Conservation (phyloP, 257 asterid genomes). For the Forsythia suspensa region DNA sequence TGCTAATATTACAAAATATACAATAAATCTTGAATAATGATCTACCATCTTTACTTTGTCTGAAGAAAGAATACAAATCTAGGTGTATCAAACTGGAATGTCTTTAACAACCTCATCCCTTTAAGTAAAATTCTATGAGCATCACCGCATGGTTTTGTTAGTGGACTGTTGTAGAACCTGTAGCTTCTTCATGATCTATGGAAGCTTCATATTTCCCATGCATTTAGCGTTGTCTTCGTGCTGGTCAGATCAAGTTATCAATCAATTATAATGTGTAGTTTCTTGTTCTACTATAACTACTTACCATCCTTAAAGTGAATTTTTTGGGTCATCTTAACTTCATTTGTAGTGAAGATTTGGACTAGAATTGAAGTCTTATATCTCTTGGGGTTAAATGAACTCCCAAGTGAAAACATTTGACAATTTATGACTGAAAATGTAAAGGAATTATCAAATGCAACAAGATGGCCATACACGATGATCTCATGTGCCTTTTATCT, state of each 20-base stretch:
- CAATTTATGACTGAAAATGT: background rate
- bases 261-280: background rate
- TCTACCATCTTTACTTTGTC: background rate
- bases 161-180: background rate
- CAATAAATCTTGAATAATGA: background rate
- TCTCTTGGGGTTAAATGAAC: background rate
- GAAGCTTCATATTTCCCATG: background rate
- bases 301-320: background rate
- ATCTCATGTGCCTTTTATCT: background rate
- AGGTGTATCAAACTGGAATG: background rate
- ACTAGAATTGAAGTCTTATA: background rate
- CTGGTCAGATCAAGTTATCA: background rate
- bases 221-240: background rate
- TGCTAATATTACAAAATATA: background rate
- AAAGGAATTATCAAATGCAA: background rate
- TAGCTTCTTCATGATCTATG: background rate
- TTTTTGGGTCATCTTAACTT: background rate
- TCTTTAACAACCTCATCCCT: background rate
- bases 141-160: background rate
- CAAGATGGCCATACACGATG: background rate
- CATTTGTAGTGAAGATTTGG: background rate
- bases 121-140: background rate
- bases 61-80: background rate
- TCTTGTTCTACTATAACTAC: background rate
- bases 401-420: background rate